phyloP scores from a whole-genome alignment of 768 basidiomycete genomes.

The Mycena vulgaris region DNA sequence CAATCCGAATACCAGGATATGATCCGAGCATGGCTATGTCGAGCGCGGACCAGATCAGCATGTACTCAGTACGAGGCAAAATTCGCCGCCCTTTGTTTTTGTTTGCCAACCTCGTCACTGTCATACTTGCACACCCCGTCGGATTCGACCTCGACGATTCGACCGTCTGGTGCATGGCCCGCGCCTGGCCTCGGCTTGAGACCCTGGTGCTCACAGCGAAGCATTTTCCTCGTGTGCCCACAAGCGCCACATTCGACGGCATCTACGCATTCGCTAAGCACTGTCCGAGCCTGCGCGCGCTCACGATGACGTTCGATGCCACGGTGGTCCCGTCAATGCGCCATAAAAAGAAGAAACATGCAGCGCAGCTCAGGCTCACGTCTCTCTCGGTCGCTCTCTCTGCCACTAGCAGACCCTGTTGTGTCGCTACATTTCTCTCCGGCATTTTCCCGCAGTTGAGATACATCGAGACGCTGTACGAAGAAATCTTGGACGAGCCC shows the following conservation, averaged over 20 bases:
- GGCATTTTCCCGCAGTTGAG: not conserved
- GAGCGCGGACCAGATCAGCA: not conserved
- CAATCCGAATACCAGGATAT: not conserved
- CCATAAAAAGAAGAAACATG: not conserved
- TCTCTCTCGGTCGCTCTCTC: not conserved
- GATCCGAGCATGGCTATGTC: not conserved
- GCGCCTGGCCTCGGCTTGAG: not conserved
- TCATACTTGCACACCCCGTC: not conserved
- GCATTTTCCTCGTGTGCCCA: not conserved
- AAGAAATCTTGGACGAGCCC: too few relatives aligned
- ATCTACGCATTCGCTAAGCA: not conserved
- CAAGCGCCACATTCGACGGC: not conserved
- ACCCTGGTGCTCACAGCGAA: not conserved
- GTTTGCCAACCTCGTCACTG: not conserved
- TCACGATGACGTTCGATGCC: not conserved
- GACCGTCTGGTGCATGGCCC: not conserved
- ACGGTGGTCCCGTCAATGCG: not conserved
- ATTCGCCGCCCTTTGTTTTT: not conserved
- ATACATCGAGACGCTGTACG: not conserved
- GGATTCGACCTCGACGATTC: constrained; percentile 11
- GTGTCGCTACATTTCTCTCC: not conserved
- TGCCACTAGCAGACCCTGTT: not conserved
- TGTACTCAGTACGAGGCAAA: not conserved
- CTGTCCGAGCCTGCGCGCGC: not conserved
- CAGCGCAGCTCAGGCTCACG: not conserved